These are phyloP conservation scores for Stachybotrys elegans DNA, from an alignment of 2,329 filamentous ascomycete species.

Conservation along the genomic window DNA sequence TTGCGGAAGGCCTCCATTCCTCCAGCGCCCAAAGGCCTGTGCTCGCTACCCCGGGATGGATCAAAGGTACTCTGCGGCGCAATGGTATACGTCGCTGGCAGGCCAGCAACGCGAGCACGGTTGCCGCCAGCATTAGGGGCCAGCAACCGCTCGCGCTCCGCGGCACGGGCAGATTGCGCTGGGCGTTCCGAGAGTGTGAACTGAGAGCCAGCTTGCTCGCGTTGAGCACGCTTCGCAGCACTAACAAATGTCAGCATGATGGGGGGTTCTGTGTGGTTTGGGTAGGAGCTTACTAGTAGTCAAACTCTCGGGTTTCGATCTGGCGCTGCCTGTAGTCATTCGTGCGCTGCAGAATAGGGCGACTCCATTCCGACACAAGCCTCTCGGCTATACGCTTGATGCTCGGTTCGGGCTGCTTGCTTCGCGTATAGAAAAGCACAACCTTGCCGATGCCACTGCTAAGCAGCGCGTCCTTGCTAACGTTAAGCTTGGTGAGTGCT, in stretches of 20 bases:
- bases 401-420: conserved; percentile 76
- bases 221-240: conserved; percentile 48
- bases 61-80: conserved; percentile 60
- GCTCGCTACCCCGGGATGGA: conserved; percentile 43
- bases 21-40: conserved; percentile 56
- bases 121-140: conserved; percentile 51
- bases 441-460: conserved; percentile 95
- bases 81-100: conserved; percentile 54
- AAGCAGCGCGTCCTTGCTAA: conserved; percentile 84
- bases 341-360: conserved; percentile 87
- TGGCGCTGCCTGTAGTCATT: conserved; percentile 89
- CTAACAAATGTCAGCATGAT: conserved; percentile 31
- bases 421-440: conserved; percentile 94
- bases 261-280: no score
- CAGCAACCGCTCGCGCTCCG: conserved; percentile 54
- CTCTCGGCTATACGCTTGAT: conserved; percentile 95
- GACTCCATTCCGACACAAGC: conserved; percentile 91
- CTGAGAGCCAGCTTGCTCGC: conserved; percentile 41
- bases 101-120: conserved; percentile 49
- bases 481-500: conserved; percentile 72
- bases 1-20: conserved; percentile 61
- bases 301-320: conserved; percentile 58
- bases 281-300: conserved; percentile 51
- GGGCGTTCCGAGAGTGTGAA: conserved; percentile 47
- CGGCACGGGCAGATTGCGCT: conserved; percentile 36